These are phyloP conservation scores for Calonectria naviculata DNA, from an alignment of 2,329 filamentous ascomycete species.

Conservation along the genomic window DNA sequence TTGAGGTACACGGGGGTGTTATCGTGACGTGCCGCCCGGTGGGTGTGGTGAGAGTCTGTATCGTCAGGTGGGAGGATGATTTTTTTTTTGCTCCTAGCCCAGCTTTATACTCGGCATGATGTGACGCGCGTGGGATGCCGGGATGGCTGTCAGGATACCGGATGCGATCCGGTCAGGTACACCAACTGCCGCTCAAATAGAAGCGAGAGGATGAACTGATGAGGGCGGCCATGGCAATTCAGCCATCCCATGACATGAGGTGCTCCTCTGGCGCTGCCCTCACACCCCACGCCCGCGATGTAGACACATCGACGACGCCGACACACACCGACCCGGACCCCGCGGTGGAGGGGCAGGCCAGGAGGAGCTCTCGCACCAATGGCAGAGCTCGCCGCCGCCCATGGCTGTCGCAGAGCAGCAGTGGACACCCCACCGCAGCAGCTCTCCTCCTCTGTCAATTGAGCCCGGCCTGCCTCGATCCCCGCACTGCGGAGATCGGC, in stretches of 20 bases:
- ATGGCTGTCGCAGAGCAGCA: background rate
- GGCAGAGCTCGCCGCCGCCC: background rate
- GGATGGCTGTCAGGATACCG: slow-evolving; percentile 2
- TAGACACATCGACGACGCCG: slow-evolving; percentile 9
- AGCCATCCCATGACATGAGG: slow-evolving; percentile 24
- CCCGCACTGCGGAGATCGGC: slow-evolving; percentile 27
- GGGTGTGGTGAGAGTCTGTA: slow-evolving; percentile 18
- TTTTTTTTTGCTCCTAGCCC: slow-evolving; percentile 10
- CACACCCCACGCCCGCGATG: slow-evolving; percentile 18
- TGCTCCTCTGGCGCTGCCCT: slow-evolving; percentile 10
- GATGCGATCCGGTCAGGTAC: slow-evolving; percentile 24
- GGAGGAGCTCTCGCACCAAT: slow-evolving; percentile 17
- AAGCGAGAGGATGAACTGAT: slow-evolving; percentile 29
- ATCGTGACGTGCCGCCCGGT: slow-evolving; percentile 20
- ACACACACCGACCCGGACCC: slow-evolving; percentile 21
- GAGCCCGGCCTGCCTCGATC: background rate
- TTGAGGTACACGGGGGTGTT: slow-evolving; percentile 22
- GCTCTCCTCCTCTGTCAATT: background rate
- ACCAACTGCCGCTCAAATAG: slow-evolving; percentile 36
- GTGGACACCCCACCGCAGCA: slow-evolving; percentile 6
- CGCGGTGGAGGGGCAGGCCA: slow-evolving; percentile 22
- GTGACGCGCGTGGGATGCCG: background rate
- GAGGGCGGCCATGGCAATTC: slow-evolving; percentile 7
- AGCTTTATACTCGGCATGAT: slow-evolving; percentile 2
- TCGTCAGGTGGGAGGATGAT: slow-evolving; percentile 11